Evolutionary conservation across 2,329 filamentous ascomycete genomes (phyloP).

Genomic region (Pseudogymnoascus sp.): DNA sequence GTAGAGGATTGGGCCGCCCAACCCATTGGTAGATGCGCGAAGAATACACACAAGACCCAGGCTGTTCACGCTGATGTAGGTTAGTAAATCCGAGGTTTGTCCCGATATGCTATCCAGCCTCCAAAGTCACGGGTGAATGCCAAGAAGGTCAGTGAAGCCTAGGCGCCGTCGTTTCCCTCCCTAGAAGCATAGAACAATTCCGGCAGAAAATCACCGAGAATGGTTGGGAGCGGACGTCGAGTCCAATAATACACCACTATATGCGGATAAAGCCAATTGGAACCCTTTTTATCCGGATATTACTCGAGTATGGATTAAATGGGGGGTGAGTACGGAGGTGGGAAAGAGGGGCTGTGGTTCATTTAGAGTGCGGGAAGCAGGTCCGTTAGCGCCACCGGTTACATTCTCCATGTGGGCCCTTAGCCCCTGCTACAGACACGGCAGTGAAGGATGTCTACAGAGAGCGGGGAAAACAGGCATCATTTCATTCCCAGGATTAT

Average conservation of each 20-base stretch:
- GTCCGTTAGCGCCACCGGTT: slow-evolving; percentile 6
- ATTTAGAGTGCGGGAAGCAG: slow-evolving; percentile 7
- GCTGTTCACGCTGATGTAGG: neutral
- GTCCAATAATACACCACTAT: neutral
- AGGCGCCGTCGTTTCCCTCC: neutral
- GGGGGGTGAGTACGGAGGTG: neutral
- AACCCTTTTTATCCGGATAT: neutral
- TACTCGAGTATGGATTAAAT: neutral
- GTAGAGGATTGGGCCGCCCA: neutral
- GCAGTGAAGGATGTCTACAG: neutral
- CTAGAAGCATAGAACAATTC: neutral
- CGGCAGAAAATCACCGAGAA: neutral
- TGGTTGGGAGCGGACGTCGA: neutral
- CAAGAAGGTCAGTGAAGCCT: too few relatives aligned
- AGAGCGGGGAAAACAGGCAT: neutral
- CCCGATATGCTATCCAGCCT: too few relatives aligned
- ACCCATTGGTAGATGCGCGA: neutral
- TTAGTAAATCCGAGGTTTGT: too few relatives aligned
- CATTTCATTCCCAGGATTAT: neutral
- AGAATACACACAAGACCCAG: neutral
- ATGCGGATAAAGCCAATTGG: neutral
- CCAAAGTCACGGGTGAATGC: neutral
- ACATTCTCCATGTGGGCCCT: neutral
- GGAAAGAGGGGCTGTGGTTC: neutral
- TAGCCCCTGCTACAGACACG: neutral